Evolutionary conservation across 169 alveolate species (phyloP).

Genomic region (Eimeria zaria): DNA sequence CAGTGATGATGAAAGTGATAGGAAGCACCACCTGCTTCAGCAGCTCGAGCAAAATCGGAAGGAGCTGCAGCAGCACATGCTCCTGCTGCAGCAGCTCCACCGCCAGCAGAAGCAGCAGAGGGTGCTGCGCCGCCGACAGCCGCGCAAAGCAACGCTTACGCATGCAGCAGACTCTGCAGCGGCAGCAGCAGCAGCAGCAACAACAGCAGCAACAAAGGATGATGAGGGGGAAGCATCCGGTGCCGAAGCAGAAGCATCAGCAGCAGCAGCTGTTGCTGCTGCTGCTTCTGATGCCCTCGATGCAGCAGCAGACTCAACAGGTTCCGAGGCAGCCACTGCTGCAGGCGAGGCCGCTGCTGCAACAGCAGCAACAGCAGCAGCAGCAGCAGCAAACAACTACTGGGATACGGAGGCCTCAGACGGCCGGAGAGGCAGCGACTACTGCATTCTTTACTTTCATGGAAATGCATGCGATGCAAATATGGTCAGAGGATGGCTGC

Average conservation of each 20-base stretch:
- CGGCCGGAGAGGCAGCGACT: constrained; percentile 21
- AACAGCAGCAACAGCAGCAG: background rate
- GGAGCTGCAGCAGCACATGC: constrained; percentile 38
- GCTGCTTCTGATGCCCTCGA: background rate
- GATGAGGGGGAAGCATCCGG: background rate
- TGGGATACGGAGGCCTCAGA: background rate
- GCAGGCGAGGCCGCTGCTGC: background rate
- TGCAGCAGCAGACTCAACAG: background rate
- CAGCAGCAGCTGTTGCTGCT: too few species aligned
- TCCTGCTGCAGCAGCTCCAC: constrained; percentile 19
- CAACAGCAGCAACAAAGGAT: too few species aligned
- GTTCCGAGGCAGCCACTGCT: background rate
- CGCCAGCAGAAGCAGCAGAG: constrained; percentile 15
- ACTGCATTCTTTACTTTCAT: constrained; percentile 74
- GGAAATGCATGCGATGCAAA: constrained; percentile 82
- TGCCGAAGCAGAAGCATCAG: background rate
- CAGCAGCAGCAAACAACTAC: background rate
- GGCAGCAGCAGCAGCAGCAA: constrained; percentile 20
- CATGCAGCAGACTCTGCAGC: background rate
- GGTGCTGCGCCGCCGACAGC: constrained; percentile 24
- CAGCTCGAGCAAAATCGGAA: constrained; percentile 1
- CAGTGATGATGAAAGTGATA: background rate
- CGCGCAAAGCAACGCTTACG: background rate
- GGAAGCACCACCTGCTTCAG: constrained; percentile 15
- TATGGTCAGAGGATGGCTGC: constrained; percentile 78